phyloP scores from a whole-genome alignment of 2,329 filamentous ascomycete species.

The Gnomoniopsis smithogilvyi region DNA sequence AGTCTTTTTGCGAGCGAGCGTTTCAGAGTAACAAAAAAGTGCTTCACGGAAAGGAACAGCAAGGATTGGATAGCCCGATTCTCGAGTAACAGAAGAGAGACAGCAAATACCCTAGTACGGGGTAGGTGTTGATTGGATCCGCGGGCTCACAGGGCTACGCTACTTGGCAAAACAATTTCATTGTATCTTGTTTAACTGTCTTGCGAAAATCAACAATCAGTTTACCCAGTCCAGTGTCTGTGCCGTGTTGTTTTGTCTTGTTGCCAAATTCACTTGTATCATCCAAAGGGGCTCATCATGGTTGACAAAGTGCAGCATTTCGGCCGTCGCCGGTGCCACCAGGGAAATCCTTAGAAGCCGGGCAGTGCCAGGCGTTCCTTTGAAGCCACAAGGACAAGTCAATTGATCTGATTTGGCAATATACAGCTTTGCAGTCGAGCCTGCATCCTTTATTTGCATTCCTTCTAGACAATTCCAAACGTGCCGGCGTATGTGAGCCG shows the following conservation, averaged over 20 bases:
- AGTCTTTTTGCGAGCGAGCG: slow-evolving; percentile 13
- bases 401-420: not conserved
- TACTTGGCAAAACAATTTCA: not conserved
- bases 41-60: not conserved
- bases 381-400: not conserved
- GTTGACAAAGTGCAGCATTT: not conserved
- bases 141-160: not conserved
- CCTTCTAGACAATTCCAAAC: not conserved
- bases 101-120: not conserved
- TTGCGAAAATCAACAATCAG: not conserved
- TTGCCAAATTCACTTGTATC: not conserved
- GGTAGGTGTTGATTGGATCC: not conserved
- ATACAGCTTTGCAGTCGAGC: not conserved
- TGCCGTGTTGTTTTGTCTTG: not conserved
- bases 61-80: not conserved
- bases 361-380: not conserved
- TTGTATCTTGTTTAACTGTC: not conserved
- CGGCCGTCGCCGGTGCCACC: not conserved
- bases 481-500: too few species aligned
- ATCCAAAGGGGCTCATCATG: too few species aligned
- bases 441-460: not conserved
- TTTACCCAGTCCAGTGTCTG: not conserved
- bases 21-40: slow-evolving; percentile 1
- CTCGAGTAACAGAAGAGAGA: not conserved
- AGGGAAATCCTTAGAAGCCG: not conserved